Evolutionary conservation across 2,329 filamentous ascomycete species (phyloP), one percentile per base, ranked within the genome.

Genomic region (Erysiphe pulchra): DNA sequence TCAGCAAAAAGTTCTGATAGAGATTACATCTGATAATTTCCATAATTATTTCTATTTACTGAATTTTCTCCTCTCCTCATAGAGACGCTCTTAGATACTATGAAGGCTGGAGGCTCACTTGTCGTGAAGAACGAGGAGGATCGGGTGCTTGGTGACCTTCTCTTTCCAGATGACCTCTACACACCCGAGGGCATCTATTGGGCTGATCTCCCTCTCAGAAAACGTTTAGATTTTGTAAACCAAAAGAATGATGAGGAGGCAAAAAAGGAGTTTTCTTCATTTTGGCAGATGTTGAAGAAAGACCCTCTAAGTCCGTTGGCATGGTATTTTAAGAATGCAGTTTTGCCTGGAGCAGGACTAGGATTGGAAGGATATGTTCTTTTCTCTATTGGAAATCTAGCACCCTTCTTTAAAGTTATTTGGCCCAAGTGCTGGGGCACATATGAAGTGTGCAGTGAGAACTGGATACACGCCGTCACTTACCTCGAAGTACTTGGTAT

Each of bases 401-500:
- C 80, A 57, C 81, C 86, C 4, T 69, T 95, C 11, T 87, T 93
- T 58, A 62, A 73, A 49, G 69, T 73, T 32, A 73, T 75, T 6
- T 95, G 87, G 70, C 72, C 75, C 1, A 54, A 64, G 3, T 95
- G 87, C 66, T 95, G 87, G 87, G 65, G 66, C 20, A 59, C 57
- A 0, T 61, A 70, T 49, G 61, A 67, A 2, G 75, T 72, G 28
- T 95, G 87, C 65, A 72, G 73, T 57, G 61, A 71, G 53, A 80
- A 82, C 52, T 94, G 87, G 87, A 64, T 87, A 33, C 71, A 79
- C 49, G 73, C 83, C 38, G 76, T 95, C 39, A 82, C 85, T 20
- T 94, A 94, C 57, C 75, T 95, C 43, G 87, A 95, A 60, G 85
- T 94, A 54, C 71, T 80, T 54, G 87, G 87, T 64, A 95, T 95